Evolutionary conservation across 2,329 filamentous ascomycete species (phyloP).

Genomic region (Didymellaceae sp.): DNA sequence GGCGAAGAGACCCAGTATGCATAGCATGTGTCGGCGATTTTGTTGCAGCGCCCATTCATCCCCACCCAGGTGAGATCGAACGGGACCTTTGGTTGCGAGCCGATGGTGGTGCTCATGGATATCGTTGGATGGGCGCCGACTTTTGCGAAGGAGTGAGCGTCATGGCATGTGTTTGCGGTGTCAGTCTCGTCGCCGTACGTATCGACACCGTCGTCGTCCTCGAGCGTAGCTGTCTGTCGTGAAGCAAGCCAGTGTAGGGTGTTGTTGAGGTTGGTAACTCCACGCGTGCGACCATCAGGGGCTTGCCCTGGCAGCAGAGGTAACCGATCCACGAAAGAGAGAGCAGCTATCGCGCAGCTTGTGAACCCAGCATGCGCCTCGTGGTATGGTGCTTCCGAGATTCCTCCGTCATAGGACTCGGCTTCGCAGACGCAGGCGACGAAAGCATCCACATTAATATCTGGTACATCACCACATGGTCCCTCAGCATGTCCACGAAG

Average conservation of each 20-base stretch:
- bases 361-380: slow-evolving; percentile 92
- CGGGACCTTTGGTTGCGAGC: slow-evolving; percentile 67
- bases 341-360: slow-evolving; percentile 82
- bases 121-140: slow-evolving; percentile 35
- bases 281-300: slow-evolving; percentile 37
- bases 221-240: slow-evolving; percentile 54
- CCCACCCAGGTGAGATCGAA: slow-evolving; percentile 67
- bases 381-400: slow-evolving; percentile 77
- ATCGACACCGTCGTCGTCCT: slow-evolving; percentile 52
- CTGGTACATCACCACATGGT: slow-evolving; percentile 64
- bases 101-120: slow-evolving; percentile 33
- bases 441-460: slow-evolving; percentile 76
- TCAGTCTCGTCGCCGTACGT: slow-evolving; percentile 48
- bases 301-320: slow-evolving; percentile 35
- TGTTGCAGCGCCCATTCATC: slow-evolving; percentile 90
- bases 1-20: slow-evolving; percentile 87
- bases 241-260: slow-evolving; percentile 56
- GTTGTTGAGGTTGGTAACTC: slow-evolving; percentile 47
- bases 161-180: slow-evolving; percentile 49
- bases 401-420: slow-evolving; percentile 81
- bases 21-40: slow-evolving; percentile 93
- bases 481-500: slow-evolving; percentile 67
- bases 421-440: slow-evolving; percentile 73
- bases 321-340: slow-evolving; percentile 75
- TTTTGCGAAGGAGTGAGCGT: slow-evolving; percentile 49